Base-by-base conservation (phyloP, 805 yeast species). In the Vanderwaltozyma tropicalis region DNA sequence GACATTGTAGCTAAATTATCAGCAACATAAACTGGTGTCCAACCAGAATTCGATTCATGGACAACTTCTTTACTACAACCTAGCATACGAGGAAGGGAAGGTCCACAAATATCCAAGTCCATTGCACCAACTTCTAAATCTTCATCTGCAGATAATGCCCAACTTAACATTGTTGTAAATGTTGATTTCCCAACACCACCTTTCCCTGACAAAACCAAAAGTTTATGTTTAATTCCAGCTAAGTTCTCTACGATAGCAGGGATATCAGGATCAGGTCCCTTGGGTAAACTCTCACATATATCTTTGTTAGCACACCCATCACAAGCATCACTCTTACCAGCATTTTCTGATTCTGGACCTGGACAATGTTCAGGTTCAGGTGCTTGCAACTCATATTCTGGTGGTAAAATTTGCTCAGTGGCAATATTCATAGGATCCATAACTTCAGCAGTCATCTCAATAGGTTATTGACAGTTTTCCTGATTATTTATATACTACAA, bases 181-280 rank as follows among this genome's bases (percentile, higher is more conserved):
- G 99, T 92, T 0, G 96, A 85, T 59, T 92, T 92, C 1, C 99
- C 99, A 1, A 92, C 99, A 11, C 99, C 98, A 13, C 96, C 94
- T 59, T 83, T 83, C 5, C 92, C 94, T 0, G 87, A 78, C 1
- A 78, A 82, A 60, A 36, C 96, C 66, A 66, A 76, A 70, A 92
- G 64, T 61, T 92, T 92, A 59, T 92, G 97, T 45, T 78, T 68
- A 26, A 76, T 72, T 34, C 72, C 69, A 2, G 72, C 59, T 39
- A 92, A 63, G 42, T 89, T 72, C 32, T 74, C 72, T 24, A 76
- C 77, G 31, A 92, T 92, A 5, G 72, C 41, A 1, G 87, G 83
- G 28, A 92, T 64, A 57, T 92, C 98, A 0, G 95, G 95, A 59
- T 92, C 98, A 0, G 97, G 96, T 2, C 95, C 96, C 54, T 82